Evolutionary conservation across 495 filamentous ascomycete genomes (phyloP).

Genomic region (Sporormia fimetaria): DNA sequence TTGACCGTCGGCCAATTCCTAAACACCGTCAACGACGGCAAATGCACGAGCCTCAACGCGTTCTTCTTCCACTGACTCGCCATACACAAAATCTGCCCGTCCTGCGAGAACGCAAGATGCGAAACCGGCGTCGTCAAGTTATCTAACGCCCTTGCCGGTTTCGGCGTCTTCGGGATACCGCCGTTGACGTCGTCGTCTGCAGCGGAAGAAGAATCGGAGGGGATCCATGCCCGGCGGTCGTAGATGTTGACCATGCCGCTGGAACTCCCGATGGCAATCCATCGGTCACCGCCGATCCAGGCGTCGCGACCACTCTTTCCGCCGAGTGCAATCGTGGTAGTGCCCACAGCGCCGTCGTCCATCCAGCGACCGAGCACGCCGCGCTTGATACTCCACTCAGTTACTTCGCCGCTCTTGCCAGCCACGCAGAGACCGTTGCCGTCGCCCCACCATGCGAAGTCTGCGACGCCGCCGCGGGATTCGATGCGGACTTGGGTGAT

Average conservation of each 20-base stretch:
- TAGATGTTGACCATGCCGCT: conserved; percentile 89
- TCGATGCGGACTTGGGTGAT: conserved; percentile 71
- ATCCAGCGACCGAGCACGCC: conserved; percentile 69
- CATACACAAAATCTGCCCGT: conserved; percentile 80
- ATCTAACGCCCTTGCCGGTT: conserved; percentile 60
- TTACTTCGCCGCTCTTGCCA: conserved; percentile 79
- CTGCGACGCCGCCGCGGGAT: conserved; percentile 68
- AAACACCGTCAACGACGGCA: conserved; percentile 88
- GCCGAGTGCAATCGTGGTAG: conserved; percentile 67
- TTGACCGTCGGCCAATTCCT: conserved; percentile 88
- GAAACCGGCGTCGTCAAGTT: conserved; percentile 78
- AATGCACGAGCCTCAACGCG: conserved; percentile 75
- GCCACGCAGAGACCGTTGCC: conserved; percentile 66
- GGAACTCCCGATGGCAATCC: conserved; percentile 74
- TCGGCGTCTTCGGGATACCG: conserved; percentile 51
- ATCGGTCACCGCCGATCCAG: conserved; percentile 67
- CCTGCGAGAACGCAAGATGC: conserved; percentile 65
- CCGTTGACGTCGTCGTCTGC: conserved; percentile 24
- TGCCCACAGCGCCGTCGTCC: conserved; percentile 83
- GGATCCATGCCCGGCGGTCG: conserved; percentile 57
- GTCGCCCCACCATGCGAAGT: conserved; percentile 82
- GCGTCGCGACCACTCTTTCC: conserved; percentile 45
- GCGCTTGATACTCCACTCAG: conserved; percentile 67
- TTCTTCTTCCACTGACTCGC: conserved; percentile 77
- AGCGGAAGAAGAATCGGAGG: conserved; percentile 22